These are phyloP conservation scores for Salvia sclarea DNA, from an alignment of 305 asterid species.

Conservation along the genomic window DNA sequence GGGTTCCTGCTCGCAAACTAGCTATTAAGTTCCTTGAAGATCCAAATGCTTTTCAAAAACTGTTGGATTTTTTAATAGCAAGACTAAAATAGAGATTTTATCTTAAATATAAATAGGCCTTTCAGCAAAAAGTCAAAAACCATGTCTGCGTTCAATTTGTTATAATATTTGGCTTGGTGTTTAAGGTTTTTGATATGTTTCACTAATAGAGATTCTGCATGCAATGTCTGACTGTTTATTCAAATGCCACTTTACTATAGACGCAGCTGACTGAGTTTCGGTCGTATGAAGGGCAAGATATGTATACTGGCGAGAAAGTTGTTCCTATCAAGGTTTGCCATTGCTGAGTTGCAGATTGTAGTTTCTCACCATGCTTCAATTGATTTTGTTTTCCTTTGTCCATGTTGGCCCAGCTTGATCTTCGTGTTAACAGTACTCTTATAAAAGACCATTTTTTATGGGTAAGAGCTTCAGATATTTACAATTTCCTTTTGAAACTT, in stretches of 20 bases:
- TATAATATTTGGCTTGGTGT: background rate
- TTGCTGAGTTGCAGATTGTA: conserved; percentile 18
- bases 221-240: conserved; percentile 29
- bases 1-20: conserved; percentile 7
- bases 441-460: conserved; percentile 87
- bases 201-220: conserved; percentile 11
- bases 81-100: background rate
- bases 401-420: conserved; percentile 69
- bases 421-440: conserved; percentile 84
- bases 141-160: background rate
- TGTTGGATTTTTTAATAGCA: background rate
- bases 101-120: background rate
- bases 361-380: background rate
- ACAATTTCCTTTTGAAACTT: conserved; percentile 24
- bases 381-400: conserved; percentile 28
- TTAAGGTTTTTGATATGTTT: conserved; percentile 8
- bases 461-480: conserved; percentile 52
- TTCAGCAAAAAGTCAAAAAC: background rate
- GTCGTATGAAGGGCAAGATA: conserved; percentile 94
- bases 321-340: conserved; percentile 87
- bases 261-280: conserved; percentile 78
- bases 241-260: conserved; percentile 48
- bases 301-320: conserved; percentile 86
- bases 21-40: background rate
- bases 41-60: background rate